Base-by-base conservation (phyloP, 176 grass and related monocot species). In the Saccharum officinarum region DNA sequence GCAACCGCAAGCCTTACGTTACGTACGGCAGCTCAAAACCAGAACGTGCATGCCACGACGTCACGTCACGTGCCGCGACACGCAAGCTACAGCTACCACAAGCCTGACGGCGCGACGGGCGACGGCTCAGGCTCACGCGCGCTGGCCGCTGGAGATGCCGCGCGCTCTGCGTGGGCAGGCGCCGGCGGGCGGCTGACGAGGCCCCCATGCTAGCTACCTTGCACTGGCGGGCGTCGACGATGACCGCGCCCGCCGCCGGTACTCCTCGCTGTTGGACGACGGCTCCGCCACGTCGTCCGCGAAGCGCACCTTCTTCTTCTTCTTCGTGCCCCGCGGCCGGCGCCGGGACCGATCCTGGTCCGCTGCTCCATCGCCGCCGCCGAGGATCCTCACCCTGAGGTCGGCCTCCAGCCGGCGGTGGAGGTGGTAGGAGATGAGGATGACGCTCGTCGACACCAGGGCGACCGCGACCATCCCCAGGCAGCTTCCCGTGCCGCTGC, bases 231-330 rank as follows among this genome's bases (percentile, higher is more conserved):
- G 2, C 10, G 20, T 0, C 22, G 69, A 0, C 46, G 45, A 18
- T 17, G 40, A 42, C 17, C 0, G 66, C 16, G 6, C 15, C 77
- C 30, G 77, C 3, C 89, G 90, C 5, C 95, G 92, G 62, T 89
- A 94, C 64, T 89, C 88, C 23, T 88, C 61, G 41, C 82, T 89
- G 69, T 91, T 83, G 6, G 86, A 86, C 9, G 95, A 92, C 22
- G 92, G 92, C 50, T 97, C 90, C 34, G 80, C 84, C 84, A 93
- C 71, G 28, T 94, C 90, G 18, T 87, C 88, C 0, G 92, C 92
- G 78, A 97, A 97, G 59, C 86, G 84, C 81, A 97, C 92, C 75
- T 94, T 94, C 92, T 94, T 97, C 64, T 45, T 83, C 22, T 7
- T 63, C 54, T 13, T 8, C 16, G 17, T 4, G 31, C 11, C 18